Base-by-base conservation (phyloP, 2,329 filamentous ascomycete species). In the Clonostachys rosea region DNA sequence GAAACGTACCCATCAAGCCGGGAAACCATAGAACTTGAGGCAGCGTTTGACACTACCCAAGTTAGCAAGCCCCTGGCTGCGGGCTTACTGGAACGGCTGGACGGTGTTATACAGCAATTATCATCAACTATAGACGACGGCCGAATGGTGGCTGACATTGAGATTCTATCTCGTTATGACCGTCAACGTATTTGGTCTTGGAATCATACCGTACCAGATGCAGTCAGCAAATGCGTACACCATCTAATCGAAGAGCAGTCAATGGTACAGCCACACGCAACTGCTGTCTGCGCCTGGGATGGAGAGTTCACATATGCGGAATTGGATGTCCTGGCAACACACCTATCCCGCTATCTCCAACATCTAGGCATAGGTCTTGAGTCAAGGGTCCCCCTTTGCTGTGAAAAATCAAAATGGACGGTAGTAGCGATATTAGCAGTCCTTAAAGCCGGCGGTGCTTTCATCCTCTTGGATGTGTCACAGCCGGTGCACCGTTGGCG, bases 401-500 rank as follows among this genome's bases (percentile, higher is more conserved):
- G 67, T 41, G 62, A 67, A 24, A 70, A 69, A 52, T 67, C 64
- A 6, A 56, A 52, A 40, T 69, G 61, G 61, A 56, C 56, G 1
- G 46, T 58, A 14, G 55, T 67, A 4, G 58, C 60, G 1, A 59
- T 65, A 46, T 45, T 69, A 10, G 62, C 50, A 10, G 57, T 67
- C 1, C 48, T 68, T 41, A 67, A 64, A 46, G 59, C 65, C 37
- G 65, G 64, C 10, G 62, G 47, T n/a, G 56, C 57, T 10, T 59
- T 60, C 42, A 52, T 55, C 16, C 61, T 64, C 0, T 50, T 71
- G 3, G 68, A 71, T 44, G 61, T 70, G 0, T 68, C 67, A 61
- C 65, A 17, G 58, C 62, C 42, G 49, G 63, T 8, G 65, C 67
- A 12, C 18, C 18, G 18, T 18, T 18, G 18, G 18, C 18, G 18